A percentile compares a stretch with the other conserved stretches of the same genome.
These are phyloP conservation scores for Candida tropicalis DNA, from an alignment of 1,139 yeast genomes.

Conservation along the genomic window DNA sequence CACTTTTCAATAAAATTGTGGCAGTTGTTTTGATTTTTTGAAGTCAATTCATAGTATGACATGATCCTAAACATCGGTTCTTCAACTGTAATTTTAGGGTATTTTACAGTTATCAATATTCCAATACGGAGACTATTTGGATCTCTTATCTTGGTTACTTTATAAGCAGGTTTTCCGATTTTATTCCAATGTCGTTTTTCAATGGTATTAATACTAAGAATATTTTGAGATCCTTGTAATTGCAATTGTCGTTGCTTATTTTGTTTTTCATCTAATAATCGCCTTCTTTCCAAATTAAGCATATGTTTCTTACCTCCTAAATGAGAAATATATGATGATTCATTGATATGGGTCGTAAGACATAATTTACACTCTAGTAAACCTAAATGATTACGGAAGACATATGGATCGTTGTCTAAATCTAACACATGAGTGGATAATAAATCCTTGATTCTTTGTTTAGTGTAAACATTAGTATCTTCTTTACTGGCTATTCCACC, in stretches of 20 bases:
- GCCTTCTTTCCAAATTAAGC: conserved; percentile 62
- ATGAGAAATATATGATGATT: conserved; percentile 78
- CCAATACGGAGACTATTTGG: conserved; percentile 62
- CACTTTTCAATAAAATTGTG: conserved; percentile 25
- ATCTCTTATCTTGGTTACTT: conserved; percentile 67
- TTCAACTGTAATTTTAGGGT: conserved; percentile 49
- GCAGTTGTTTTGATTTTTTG: conserved; percentile 37
- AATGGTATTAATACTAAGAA: conserved; percentile 32
- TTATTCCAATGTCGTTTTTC: conserved; percentile 54
- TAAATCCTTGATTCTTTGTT: conserved; percentile 65
- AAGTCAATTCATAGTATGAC: conserved; percentile 70
- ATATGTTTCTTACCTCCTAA: conserved; percentile 80
- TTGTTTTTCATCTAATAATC: conserved; percentile 44
- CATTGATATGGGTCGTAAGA: conserved; percentile 71
- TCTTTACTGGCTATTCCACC: conserved; percentile 79
- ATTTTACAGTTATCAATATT: conserved; percentile 57
- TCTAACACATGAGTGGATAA: conserved; percentile 62
- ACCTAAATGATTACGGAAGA: conserved; percentile 73
- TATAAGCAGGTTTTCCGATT: conserved; percentile 74
- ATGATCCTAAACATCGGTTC: conserved; percentile 71
- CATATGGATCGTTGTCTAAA: conserved; percentile 76
- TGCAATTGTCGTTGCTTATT: conserved; percentile 19
- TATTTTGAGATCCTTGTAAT: conserved; percentile 12
- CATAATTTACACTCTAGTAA: conserved; percentile 76
- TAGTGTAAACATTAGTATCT: conserved; percentile 67